Evolutionary conservation across 2,329 filamentous ascomycete genomes (phyloP).

Genomic region (Cytospora paraplurivora): DNA sequence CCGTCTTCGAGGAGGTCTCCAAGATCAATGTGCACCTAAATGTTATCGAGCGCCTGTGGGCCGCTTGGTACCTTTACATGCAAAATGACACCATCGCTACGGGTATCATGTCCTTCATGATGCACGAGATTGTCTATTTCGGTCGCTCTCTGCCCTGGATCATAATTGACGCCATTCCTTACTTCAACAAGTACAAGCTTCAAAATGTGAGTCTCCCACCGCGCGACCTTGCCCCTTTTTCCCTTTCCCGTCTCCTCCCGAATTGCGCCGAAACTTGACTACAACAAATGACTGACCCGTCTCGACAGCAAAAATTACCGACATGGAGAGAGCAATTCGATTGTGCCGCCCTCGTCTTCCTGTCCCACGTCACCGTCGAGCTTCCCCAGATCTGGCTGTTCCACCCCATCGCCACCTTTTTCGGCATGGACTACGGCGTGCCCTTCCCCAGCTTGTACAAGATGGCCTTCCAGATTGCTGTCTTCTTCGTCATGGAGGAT

Average conservation of each 20-base stretch:
- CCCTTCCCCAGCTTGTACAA: slow-evolving; percentile 85
- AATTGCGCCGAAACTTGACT: background rate
- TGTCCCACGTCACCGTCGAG: slow-evolving; percentile 97
- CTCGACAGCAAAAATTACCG: slow-evolving; percentile 71
- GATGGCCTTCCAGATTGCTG: slow-evolving; percentile 86
- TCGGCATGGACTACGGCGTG: slow-evolving; percentile 83
- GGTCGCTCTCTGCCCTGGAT: slow-evolving; percentile 89
- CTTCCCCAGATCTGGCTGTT: slow-evolving; percentile 99
- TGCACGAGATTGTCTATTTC: slow-evolving; percentile 96
- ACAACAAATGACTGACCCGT: slow-evolving; percentile 32
- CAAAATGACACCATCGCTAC: slow-evolving; percentile 96
- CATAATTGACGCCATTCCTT: slow-evolving; percentile 84
- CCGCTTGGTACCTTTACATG: slow-evolving; percentile 96
- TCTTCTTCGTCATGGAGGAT: slow-evolving; percentile 97
- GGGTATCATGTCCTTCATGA: slow-evolving; percentile 93
- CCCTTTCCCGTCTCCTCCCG: background rate
- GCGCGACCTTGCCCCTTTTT: background rate
- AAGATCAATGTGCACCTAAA: slow-evolving; percentile 85
- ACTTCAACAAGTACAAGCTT: slow-evolving; percentile 92
- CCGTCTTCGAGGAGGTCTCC: slow-evolving; percentile 63
- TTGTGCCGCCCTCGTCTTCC: slow-evolving; percentile 87
- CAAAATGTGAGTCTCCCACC: slow-evolving; percentile 65
- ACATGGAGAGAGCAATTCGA: slow-evolving; percentile 93
- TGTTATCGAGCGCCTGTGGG: slow-evolving; percentile 85
- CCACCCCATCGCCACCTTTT: slow-evolving; percentile 92